Evolutionary conservation across 2,329 filamentous ascomycete genomes (phyloP).

Genomic region (Fusarium tuaranense): DNA sequence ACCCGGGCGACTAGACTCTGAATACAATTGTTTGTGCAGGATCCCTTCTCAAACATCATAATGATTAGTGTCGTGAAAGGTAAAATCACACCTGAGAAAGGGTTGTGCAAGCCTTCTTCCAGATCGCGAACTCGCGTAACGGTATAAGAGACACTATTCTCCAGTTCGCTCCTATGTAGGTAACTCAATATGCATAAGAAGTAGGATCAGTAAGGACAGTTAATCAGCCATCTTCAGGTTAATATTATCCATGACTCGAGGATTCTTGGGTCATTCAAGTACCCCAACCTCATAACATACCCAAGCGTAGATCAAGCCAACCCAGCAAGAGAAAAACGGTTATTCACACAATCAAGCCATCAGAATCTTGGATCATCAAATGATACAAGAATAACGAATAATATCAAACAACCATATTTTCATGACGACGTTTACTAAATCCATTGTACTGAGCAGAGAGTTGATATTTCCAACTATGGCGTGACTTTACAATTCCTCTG

Average conservation of each 20-base stretch:
- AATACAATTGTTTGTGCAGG: background rate
- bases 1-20: background rate
- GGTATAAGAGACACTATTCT: background rate
- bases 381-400: background rate
- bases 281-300: too few species aligned
- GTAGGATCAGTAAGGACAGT: background rate
- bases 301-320: too few species aligned
- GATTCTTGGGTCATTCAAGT: background rate
- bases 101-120: background rate
- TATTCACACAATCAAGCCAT: too few species aligned
- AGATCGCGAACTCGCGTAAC: too few species aligned
- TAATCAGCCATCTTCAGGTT: background rate
- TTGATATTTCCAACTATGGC: background rate
- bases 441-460: background rate
- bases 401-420: background rate
- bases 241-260: background rate
- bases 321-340: too few species aligned
- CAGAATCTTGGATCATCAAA: background rate
- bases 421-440: background rate
- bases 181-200: background rate
- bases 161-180: background rate
- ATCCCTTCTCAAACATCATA: background rate
- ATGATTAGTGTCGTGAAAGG: background rate
- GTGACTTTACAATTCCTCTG: background rate
- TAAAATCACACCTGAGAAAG: background rate